Evolutionary conservation across 108 stramenopile genomes (phyloP).

Genomic region (Cyclostephanos invisitatus): DNA sequence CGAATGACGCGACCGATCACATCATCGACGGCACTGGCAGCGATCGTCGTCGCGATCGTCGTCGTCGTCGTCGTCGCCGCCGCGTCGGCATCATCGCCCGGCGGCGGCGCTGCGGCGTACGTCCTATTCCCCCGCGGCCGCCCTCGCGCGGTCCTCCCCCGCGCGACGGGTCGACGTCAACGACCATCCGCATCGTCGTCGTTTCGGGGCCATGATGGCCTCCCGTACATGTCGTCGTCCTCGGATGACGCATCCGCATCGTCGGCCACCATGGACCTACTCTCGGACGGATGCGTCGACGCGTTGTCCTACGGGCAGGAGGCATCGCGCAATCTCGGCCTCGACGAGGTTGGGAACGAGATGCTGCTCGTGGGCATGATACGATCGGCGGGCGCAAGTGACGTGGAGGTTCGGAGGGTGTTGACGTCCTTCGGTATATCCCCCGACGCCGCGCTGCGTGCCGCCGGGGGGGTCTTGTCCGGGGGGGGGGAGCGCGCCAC

Average conservation of each 20-base stretch:
- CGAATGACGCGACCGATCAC: not conserved
- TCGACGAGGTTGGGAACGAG: slow-evolving; percentile 26
- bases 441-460: slow-evolving; percentile 35
- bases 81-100: no score
- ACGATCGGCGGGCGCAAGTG: slow-evolving; percentile 32
- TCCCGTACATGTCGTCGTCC: slow-evolving; percentile 1
- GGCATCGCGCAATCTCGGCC: slow-evolving; percentile 11
- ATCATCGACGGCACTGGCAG: not conserved
- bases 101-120: not conserved
- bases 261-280: slow-evolving; percentile 34
- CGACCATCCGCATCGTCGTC: not conserved
- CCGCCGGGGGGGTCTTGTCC: slow-evolving; percentile 25
- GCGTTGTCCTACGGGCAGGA: slow-evolving; percentile 35
- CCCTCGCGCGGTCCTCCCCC: not conserved
- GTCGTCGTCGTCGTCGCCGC: not conserved
- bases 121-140: not conserved
- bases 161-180: not conserved
- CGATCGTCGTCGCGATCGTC: not conserved
- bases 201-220: no score
- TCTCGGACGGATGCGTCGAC: slow-evolving; percentile 35
- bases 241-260: slow-evolving; percentile 11
- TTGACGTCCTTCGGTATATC: slow-evolving; percentile 41
- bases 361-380: slow-evolving; percentile 43
- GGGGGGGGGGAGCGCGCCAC: no score
- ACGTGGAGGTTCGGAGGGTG: slow-evolving; percentile 38